Evolutionary conservation across 148 eudicot species (phyloP), one percentile per base, ranked within the genome.

Genomic region (Limonium bicolor): DNA sequence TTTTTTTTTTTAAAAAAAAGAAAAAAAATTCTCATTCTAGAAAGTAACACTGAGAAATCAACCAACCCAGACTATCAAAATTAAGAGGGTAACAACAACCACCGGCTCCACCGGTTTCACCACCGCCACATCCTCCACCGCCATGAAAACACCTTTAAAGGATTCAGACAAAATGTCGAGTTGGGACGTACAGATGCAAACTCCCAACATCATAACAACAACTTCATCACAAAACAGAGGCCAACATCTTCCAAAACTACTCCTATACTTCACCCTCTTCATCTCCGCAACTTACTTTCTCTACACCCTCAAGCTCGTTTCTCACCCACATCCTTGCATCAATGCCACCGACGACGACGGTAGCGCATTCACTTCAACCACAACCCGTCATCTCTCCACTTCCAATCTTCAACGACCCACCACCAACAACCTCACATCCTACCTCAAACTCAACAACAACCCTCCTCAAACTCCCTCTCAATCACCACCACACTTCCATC

Each of bases 231-330:
- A 2, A 12, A 20, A 7, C 21, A n/a, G 20, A 41, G 28, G 27
- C 13, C 22, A 25, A 16, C 46, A 48, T 18, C 20, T 58, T 20
- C 68, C 74, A 2, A 72, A 63, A 50, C 59, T 80, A 9, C 60
- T 84, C 65, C 56, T 73, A 0, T 75, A 65, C 67, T 64, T 90
- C 18, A 66, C 71, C 27, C 36, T 81, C n/a, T 73, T 74, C 39
- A 69, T 85, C 31, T 67, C 77, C 15, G 70, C 74, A 7, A 75
- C 95, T n/a, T 90, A 84, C 42, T 53, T 71, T 1, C 46, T 84
- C 31, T 90, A 84, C 68, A 78, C 93, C 1, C 48, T 84, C 19
- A 76, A 69, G 48, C 85, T 88, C 53, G 48, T 85, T 29, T 41
- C 70, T 6, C 40, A 64, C 14, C 64, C 66, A 6, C 31, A 20